Conservation (phyloP, 805 yeast genomes). For the Schwanniomyces sp. region DNA sequence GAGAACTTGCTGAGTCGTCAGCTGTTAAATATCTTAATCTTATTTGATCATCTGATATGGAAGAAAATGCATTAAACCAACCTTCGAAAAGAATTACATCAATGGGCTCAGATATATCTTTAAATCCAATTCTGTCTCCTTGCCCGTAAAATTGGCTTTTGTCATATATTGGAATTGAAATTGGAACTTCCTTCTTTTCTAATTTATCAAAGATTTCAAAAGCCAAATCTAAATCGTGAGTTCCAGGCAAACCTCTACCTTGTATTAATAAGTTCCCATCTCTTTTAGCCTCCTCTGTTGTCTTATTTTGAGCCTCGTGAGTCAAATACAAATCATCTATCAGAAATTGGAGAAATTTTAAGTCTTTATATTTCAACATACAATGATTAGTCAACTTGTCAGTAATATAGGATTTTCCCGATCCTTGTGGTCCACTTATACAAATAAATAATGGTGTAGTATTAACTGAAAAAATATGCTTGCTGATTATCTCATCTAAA, state of each 20-base stretch:
- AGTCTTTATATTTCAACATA: slow-evolving; percentile 28
- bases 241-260: slow-evolving; percentile 92
- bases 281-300: slow-evolving; percentile 32
- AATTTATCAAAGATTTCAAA: slow-evolving; percentile 31
- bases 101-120: slow-evolving; percentile 19
- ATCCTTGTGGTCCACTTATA: slow-evolving; percentile 75
- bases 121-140: slow-evolving; percentile 66
- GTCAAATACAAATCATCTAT: slow-evolving; percentile 86
- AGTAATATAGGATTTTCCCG: slow-evolving; percentile 68
- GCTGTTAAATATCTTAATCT: slow-evolving; percentile 16
- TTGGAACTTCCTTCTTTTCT: slow-evolving; percentile 17
- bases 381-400: slow-evolving; percentile 36
- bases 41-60: slow-evolving; percentile 22
- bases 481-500: slow-evolving; percentile 24
- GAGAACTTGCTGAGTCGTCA: slow-evolving; percentile 13
- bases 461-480: slow-evolving; percentile 18
- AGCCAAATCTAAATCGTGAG: slow-evolving; percentile 71
- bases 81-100: slow-evolving; percentile 85
- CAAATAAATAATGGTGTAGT: slow-evolving; percentile 51
- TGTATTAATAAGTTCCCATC: slow-evolving; percentile 55
- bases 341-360: slow-evolving; percentile 54
- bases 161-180: slow-evolving; percentile 67
- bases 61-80: slow-evolving; percentile 83
- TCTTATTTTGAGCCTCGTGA: slow-evolving; percentile 52
- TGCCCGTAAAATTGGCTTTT: slow-evolving; percentile 69